Base-by-base conservation (phyloP, 2,329 filamentous ascomycete genomes). In the Ascochyta lentis region DNA sequence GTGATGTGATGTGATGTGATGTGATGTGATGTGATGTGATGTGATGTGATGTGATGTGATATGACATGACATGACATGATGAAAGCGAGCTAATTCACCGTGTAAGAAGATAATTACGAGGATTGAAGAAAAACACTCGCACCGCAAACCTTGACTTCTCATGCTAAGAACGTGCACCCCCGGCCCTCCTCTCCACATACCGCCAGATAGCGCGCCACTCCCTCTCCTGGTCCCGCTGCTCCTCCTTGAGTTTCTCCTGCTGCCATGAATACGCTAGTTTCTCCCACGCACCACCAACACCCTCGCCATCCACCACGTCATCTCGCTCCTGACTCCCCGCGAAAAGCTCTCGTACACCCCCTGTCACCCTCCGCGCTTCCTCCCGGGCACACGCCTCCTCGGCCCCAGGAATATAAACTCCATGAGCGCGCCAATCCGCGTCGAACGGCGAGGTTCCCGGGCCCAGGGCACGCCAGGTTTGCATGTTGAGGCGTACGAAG, bases 401-500 rank as follows among this genome's bases (percentile, higher is more conserved):
- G 8, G 19, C 24, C 1, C 48, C 52, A 27, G 39, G 45, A 3
- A 60, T 43, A 13, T 48, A 55, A n/a, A 64, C 59, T 0, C 69
- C 71, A 54, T 74, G 71, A 1, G 63, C 64, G 3, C 71, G 56
- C 71, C 71, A 74, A 4, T 6, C 33, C 3, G 50, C 46, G 6
- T 71, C 63, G 19, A 74, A 74, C 13, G 69, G 69, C 6, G 39
- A 63, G 23, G 48, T 45, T 0, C 67, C 69, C 9, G 19, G 29
- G 1, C 70, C 70, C 1, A 74, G 29, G 53, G 72, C 67, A 1
- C 70, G 60, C 69, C 69, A 72, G 1, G 53, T 50, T 26, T 63
- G 55, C 10, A 74, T 53, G 2, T 45, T 40, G 7, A 73, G 16
- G 8, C 59, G 22, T 1, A 59, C 52, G 40, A 65, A 58, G 9